phyloP scores from a whole-genome alignment of 73 alveolate genomes.

The Tetrahymena elliotti region DNA sequence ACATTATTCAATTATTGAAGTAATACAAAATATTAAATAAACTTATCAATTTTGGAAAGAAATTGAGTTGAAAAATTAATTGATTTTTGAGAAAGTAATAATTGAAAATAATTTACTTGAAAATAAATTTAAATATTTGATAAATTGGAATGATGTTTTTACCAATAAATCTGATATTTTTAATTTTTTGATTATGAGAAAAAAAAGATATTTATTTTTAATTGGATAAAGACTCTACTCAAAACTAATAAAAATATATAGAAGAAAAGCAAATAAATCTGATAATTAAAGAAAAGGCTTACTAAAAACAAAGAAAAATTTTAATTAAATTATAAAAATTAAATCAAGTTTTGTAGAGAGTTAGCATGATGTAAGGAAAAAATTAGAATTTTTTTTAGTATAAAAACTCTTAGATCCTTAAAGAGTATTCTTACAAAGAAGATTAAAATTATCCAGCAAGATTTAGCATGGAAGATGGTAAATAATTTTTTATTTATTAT shows the following conservation, averaged over 20 bases:
- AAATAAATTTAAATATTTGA: no score
- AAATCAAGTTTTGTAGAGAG: background rate
- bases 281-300: background rate
- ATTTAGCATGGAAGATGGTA: conserved; percentile 92
- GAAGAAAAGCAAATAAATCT: background rate
- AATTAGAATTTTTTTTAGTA: background rate
- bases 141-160: background rate
- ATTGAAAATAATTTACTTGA: no score
- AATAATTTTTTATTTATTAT: background rate
- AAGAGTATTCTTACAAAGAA: conserved; percentile 68
- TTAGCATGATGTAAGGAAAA: background rate
- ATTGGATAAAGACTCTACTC: background rate
- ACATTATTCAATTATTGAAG: no score
- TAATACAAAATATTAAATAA: no score
- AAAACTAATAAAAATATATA: background rate
- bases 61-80: no score
- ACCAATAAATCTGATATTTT: background rate
- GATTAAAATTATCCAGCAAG: conserved; percentile 74
- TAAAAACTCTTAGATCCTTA: background rate
- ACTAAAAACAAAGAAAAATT: background rate
- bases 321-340: background rate
- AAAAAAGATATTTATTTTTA: background rate
- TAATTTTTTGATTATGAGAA: background rate
- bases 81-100: no score
- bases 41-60: no score